Evolutionary conservation across 2,329 filamentous ascomycete species (phyloP).

Genomic region (Curvularia hawaiiensis): DNA sequence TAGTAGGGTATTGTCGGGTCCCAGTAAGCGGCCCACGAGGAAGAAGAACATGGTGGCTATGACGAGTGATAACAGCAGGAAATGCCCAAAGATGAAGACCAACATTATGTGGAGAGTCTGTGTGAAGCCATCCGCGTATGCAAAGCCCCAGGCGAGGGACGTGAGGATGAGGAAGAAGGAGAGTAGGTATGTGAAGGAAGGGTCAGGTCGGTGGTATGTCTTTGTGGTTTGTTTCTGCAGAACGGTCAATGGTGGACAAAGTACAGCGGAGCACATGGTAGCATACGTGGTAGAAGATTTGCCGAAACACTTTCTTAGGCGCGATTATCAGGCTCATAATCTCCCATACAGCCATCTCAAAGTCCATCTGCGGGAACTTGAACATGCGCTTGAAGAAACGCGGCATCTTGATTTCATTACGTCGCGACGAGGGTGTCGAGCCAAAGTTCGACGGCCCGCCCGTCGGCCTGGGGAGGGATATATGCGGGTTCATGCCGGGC

Average conservation of each 20-base stretch:
- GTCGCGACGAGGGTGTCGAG: constrained; percentile 54
- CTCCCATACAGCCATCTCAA: constrained; percentile 75
- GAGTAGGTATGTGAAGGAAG: constrained; percentile 72
- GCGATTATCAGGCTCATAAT: constrained; percentile 71
- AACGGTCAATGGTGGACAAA: not conserved
- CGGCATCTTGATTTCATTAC: constrained; percentile 64
- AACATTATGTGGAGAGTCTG: constrained; percentile 53
- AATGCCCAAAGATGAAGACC: constrained; percentile 62
- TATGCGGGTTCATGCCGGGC: constrained; percentile 62
- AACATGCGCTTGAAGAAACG: constrained; percentile 72
- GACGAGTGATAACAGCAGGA: constrained; percentile 64
- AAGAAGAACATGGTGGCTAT: constrained; percentile 69
- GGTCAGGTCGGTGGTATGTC: constrained; percentile 71
- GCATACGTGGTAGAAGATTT: constrained; percentile 70
- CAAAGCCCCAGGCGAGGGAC: constrained; percentile 64
- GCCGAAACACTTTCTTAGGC: constrained; percentile 73
- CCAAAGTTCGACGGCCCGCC: constrained; percentile 60
- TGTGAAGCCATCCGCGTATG: constrained; percentile 54
- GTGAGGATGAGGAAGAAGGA: constrained; percentile 65
- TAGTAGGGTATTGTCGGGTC: constrained; percentile 59
- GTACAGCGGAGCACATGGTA: not conserved
- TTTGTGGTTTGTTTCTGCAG: constrained; percentile 66
- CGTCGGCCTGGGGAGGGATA: constrained; percentile 64
- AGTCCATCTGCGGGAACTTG: constrained; percentile 77
- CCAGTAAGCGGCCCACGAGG: constrained; percentile 65